Evolutionary conservation across 176 grass and related monocot species (phyloP), one percentile per base, ranked within the genome.

Genomic region (Musa itinerans): DNA sequence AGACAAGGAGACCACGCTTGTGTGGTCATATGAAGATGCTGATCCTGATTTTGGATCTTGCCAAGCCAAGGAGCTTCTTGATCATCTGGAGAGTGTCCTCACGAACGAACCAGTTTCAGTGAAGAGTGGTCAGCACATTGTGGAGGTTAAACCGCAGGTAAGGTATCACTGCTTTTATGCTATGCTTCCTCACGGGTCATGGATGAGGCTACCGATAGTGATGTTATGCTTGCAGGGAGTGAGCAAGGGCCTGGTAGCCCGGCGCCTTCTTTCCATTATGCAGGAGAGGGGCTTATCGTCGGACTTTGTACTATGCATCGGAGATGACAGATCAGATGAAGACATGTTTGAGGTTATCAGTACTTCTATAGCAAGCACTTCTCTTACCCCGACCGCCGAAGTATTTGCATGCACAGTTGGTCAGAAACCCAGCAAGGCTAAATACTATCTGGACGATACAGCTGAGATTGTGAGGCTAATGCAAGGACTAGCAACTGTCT

Each of bases 11-110:
- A 98, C 94, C 0, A 11, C 85, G 11, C 82, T 98, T 0, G 94
- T 91, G 50, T 98, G 94, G 94, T 91, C 81, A 62, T 98, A 93
- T 8, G 90, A 98, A 76, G 90, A 98, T 6, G 94, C 94, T 0
- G 94, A 98, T 79, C 86, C 90, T 1, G 90, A 98, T 73, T 98
- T 98, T 21, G 94, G 94, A 8, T 98, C 94, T 27, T 98, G 94
- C 75, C 94, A 93, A 63, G 94, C 94, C 1, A 98, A 98, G 82
- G 94, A 93, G 75, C 94, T 98, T 16, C 84, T 98, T 16, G 82
- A 91, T 74, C 94, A 98, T 43, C 82, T 98, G 11, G 90, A 89
- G 71, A 91, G 90, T 2, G 94, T 91, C 22, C 83, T 98, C 2
- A 61, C 90, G 0, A 98, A 93, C 34, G 94, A 93, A 13, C 94